Evolutionary conservation across 2,329 filamentous ascomycete genomes (phyloP).

Genomic region (Bipolaris victoriae): DNA sequence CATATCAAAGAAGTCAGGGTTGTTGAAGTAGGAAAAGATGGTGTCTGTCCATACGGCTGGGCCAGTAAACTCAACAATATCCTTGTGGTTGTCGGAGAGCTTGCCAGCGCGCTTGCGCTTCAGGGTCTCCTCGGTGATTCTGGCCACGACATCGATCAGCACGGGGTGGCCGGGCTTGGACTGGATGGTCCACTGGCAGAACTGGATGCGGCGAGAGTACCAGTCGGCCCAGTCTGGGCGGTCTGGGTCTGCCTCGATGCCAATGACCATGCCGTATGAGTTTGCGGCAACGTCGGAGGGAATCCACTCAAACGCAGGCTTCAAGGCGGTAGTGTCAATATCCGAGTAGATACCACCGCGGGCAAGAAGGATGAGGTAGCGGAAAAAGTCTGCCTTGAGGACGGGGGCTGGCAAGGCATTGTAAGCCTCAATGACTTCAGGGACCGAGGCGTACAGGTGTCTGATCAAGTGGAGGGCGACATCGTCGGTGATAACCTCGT

Average conservation of each 20-base stretch:
- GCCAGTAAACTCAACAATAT: slow-evolving; percentile 91
- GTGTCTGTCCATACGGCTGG: slow-evolving; percentile 93
- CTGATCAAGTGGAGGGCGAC: slow-evolving; percentile 81
- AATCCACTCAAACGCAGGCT: slow-evolving; percentile 86
- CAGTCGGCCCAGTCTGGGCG: slow-evolving; percentile 90
- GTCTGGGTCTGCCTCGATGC: slow-evolving; percentile 96
- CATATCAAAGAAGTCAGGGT: slow-evolving; percentile 86
- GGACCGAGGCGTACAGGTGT: slow-evolving; percentile 79
- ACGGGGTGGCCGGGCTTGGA: slow-evolving; percentile 93
- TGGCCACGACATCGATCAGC: slow-evolving; percentile 82
- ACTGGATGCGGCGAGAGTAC: slow-evolving; percentile 96
- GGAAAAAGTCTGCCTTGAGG: slow-evolving; percentile 69
- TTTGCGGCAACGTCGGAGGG: slow-evolving; percentile 77
- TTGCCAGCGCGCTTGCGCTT: slow-evolving; percentile 71
- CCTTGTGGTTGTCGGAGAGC: slow-evolving; percentile 70
- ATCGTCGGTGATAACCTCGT: slow-evolving; percentile 95
- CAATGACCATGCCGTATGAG: slow-evolving; percentile 83
- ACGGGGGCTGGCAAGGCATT: slow-evolving; percentile 57
- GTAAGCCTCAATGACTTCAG: slow-evolving; percentile 58
- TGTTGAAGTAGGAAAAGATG: slow-evolving; percentile 93
- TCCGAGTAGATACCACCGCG: slow-evolving; percentile 78
- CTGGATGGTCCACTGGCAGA: slow-evolving; percentile 99
- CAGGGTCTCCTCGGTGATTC: slow-evolving; percentile 83
- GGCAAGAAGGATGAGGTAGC: slow-evolving; percentile 74
- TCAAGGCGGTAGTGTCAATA: slow-evolving; percentile 88